Evolutionary conservation across 176 grass and related monocot species (phyloP), one percentile per base, ranked within the genome.

Genomic region (Triticum turgidum): DNA sequence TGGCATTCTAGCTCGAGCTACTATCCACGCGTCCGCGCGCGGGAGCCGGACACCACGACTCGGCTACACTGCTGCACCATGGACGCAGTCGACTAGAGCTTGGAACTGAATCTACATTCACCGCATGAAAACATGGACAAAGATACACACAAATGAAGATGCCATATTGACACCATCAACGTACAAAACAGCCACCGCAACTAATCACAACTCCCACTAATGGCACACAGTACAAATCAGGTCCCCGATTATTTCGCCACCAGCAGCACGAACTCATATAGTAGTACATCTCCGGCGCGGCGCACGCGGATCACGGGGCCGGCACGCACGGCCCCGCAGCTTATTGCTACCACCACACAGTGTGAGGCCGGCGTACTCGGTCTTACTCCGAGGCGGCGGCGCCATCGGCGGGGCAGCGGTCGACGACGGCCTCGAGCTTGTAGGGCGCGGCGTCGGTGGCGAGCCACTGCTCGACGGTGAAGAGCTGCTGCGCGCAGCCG

Each of bases 391-490:
- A 38, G 47, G 71, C 33, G 45, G 6, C 44, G 17, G 58, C 24
- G 24, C 38, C 86, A 0, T 14, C 41, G n/a, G 58, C 24, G 14
- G 34, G 3, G 91, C 97, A 99, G 5, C 32, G 20, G 81, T 96
- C 47, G 77, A 65, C 42, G 56, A 83, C 81, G 69, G 94, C 90
- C 15, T 88, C 90, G 21, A 94, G 97, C 86, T 88, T 65, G 82
- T 89, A 99, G 0, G 97, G 97, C 76, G 90, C 0, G 13, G 78
- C 65, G 76, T 96, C 90, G 72, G 79, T 86, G 90, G 97, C 92
- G 45, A 99, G 83, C 97, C 97, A 99, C 94, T 94, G 94, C 90
- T 95, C 92, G 39, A 99, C 94, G 70, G 84, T 90, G 89, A 99
- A 99, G 27, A 79, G 76, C 80, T 89, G 83, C 88, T 96, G 90